These are phyloP conservation scores for Ogataea polymorpha DNA, from an alignment of 805 yeast genomes.

Conservation along the genomic window DNA sequence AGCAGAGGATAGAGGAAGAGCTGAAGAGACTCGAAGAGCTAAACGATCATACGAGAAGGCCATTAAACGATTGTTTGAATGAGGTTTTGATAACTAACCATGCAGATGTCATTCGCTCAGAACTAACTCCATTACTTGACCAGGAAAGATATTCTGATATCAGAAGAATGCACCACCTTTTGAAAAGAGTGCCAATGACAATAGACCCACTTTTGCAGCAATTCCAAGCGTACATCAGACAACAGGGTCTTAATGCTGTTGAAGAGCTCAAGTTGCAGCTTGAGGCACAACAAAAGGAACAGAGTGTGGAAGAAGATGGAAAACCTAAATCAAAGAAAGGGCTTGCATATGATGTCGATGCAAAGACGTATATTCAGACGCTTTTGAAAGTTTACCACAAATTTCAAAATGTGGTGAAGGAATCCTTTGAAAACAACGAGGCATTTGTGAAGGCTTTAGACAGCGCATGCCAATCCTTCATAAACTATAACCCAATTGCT, in stretches of 20 bases:
- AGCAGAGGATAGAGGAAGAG: constrained; percentile 79
- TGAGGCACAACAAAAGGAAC: constrained; percentile 22
- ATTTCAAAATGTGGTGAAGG: constrained; percentile 60
- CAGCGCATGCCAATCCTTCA: constrained; percentile 79
- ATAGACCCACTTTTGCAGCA: constrained; percentile 72
- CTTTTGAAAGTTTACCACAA: constrained; percentile 66
- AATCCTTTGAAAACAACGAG: constrained; percentile 70
- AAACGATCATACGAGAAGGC: constrained; percentile 80
- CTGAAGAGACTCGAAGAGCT: constrained; percentile 71
- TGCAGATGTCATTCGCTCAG: constrained; percentile 69
- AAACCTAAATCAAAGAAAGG: constrained; percentile 33
- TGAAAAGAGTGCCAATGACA: constrained; percentile 76
- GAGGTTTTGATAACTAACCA: constrained; percentile 75
- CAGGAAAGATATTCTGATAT: constrained; percentile 71
- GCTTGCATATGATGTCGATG: constrained; percentile 45
- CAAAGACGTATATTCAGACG: constrained; percentile 76
- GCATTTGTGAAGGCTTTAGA: constrained; percentile 85
- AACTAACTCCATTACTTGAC: constrained; percentile 71
- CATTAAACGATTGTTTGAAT: constrained; percentile 73
- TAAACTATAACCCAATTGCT: constrained; percentile 81
- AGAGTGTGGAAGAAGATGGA: constrained; percentile 16
- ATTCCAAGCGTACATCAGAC: constrained; percentile 70
- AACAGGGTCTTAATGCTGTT: constrained; percentile 58
- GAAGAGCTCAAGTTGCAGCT: constrained; percentile 45
- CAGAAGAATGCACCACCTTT: constrained; percentile 68